These are phyloP conservation scores for Xerophyta viscosa DNA, from an alignment of 106 monocot genomes.

Conservation along the genomic window DNA sequence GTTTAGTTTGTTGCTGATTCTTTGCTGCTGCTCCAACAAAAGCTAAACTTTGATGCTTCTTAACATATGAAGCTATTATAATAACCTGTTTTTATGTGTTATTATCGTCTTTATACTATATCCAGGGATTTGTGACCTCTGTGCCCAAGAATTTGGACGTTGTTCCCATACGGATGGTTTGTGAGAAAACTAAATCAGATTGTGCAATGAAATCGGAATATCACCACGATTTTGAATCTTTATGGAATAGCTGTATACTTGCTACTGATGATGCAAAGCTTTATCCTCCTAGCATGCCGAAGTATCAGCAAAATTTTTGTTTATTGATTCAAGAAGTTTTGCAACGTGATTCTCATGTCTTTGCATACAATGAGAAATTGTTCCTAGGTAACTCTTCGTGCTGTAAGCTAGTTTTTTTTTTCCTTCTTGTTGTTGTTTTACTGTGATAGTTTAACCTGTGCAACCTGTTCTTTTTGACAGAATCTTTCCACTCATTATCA, in stretches of 20 bases:
- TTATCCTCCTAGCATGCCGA: conserved; percentile 22
- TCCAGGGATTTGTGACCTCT: conserved; percentile 65
- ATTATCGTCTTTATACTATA: background rate
- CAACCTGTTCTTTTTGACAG: conserved; percentile 21
- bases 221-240: conserved; percentile 20
- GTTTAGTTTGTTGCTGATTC: no score
- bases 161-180: conserved; percentile 56
- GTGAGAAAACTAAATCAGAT: conserved; percentile 18
- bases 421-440: background rate
- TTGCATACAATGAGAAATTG: conserved; percentile 46
- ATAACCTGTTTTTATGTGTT: background rate
- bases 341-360: conserved; percentile 50
- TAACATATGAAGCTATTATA: no score
- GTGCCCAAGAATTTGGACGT: conserved; percentile 34
- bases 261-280: conserved; percentile 28
- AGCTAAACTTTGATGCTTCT: no score
- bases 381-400: conserved; percentile 83
- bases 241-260: conserved; percentile 41
- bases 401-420: no score
- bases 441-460: no score
- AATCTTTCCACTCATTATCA: conserved; percentile 48
- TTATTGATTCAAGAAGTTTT: conserved; percentile 76
- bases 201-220: conserved; percentile 14
- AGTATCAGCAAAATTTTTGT: conserved; percentile 76
- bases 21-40: no score